Percentiles rank a stretch among this genome's conserved stretches.
phyloP scores from a whole-genome alignment of 345 rosid species.

The Eucalyptus pauciflora region DNA sequence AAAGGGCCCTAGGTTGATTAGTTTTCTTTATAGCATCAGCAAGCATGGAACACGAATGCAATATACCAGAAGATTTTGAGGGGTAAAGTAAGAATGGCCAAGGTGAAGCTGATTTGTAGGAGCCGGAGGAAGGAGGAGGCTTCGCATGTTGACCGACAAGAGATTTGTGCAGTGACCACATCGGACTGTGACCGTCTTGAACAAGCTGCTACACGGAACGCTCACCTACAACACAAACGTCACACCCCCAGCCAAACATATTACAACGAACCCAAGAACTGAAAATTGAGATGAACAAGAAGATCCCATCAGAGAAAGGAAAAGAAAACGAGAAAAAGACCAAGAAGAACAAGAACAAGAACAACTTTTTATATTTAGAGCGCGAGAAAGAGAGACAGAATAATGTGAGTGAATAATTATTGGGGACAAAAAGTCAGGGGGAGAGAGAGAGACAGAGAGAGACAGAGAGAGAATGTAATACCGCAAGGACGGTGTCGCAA shows the following conservation, averaged over 20 bases:
- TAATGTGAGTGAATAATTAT: neutral
- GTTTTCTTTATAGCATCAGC: neutral
- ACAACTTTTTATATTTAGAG: neutral
- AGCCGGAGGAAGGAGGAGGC: conserved; percentile 44
- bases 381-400: neutral
- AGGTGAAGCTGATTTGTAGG: conserved; percentile 59
- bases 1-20: neutral
- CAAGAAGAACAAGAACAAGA: neutral
- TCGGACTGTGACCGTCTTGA: conserved; percentile 91
- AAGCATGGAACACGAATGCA: too few species aligned
- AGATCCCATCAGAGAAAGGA: neutral
- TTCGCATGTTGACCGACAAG: conserved; percentile 72
- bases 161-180: conserved; percentile 97
- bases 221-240: conserved; percentile 38
- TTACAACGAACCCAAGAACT: neutral
- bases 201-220: conserved; percentile 88
- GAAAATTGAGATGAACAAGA: neutral
- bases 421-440: neutral
- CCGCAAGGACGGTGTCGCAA: conserved; percentile 92
- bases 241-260: neutral
- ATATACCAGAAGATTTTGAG: conserved; percentile 63
- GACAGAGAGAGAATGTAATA: conserved; percentile 11
- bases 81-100: conserved; percentile 58
- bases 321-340: neutral
- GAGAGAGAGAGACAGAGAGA: neutral